Conservation (phyloP, 305 asterid genomes). For the Fraxinus floribunda region DNA sequence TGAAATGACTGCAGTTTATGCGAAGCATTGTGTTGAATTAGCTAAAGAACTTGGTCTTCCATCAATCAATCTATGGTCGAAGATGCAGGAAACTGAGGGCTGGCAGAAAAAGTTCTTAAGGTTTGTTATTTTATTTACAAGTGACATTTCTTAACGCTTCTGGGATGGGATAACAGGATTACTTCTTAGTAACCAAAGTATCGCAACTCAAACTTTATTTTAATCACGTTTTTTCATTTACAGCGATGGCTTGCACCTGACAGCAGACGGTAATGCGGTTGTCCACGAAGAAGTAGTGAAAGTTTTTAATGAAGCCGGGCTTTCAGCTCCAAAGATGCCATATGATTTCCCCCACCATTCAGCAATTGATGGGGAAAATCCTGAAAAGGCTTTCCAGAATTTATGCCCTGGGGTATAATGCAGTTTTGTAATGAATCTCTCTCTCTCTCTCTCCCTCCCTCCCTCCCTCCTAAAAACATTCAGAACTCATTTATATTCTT, state of each 20-base stretch:
- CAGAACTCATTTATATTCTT: background rate
- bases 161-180: background rate
- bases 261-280: conserved; percentile 76
- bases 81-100: conserved; percentile 74
- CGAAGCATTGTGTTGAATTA: conserved; percentile 60
- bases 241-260: conserved; percentile 91
- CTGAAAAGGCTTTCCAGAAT: conserved; percentile 53
- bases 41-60: conserved; percentile 74
- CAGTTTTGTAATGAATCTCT: background rate
- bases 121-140: conserved; percentile 31
- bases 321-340: conserved; percentile 52
- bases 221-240: background rate
- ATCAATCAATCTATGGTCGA: conserved; percentile 78
- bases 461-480: background rate
- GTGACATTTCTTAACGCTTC: background rate
- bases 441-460: background rate
- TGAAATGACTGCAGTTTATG: conserved; percentile 64
- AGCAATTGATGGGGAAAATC: conserved; percentile 57
- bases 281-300: conserved; percentile 52
- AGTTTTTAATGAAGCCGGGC: conserved; percentile 55
- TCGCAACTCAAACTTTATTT: background rate
- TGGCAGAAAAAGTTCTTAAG: conserved; percentile 77
- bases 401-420: conserved; percentile 33
- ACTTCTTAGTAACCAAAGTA: background rate
- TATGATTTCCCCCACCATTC: conserved; percentile 71